Evolutionary conservation across 2,329 filamentous ascomycete genomes (phyloP), one percentile per base, ranked within the genome.

Genomic region (Ascomycota sp.): DNA sequence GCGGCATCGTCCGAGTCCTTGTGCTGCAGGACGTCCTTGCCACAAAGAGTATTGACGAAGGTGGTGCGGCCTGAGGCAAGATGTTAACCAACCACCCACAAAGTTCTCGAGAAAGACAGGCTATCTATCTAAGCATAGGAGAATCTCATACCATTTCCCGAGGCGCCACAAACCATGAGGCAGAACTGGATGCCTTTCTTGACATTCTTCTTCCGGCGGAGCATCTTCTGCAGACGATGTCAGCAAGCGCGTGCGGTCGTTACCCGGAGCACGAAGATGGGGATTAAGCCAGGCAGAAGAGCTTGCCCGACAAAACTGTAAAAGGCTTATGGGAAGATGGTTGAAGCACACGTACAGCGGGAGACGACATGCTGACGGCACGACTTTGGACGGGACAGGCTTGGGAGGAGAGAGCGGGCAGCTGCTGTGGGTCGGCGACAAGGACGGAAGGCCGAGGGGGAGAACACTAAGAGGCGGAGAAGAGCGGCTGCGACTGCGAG

Each of bases 141-240:
- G 5, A 21, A 21, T 21, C 16, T 21, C 16, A 21, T 73, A 92
- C 83, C 89, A 61, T 89, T 95, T 59, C 89, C 89, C 48, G 86
- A 95, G 55, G 89, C 89, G 66, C 89, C 89, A 57, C 89, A 95
- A 52, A 98, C 89, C 89, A 98, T 98, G 72, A 98, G 63, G 61
- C 84, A 95, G 68, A 98, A 98, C 69, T 98, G 89, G 55, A 98
- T 95, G 55, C 89, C 89, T 73, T 93, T 93, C 79, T 93, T 93
- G 65, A 98, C 86, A 72, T 98, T 95, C 80, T 98, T 98, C 86
- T 98, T 98, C 62, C 82, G 78, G 64, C 89, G 84, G 57, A 93
- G 84, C 79, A 92, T 89, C 61, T 91, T 81, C 74, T 82, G 29
- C 28, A 9, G 9, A 9, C 16, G 29, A n/a, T n/a, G 45, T 56